These are phyloP conservation scores for Aureobasidium sp. DNA, from an alignment of 2,329 filamentous ascomycete species.

Conservation along the genomic window DNA sequence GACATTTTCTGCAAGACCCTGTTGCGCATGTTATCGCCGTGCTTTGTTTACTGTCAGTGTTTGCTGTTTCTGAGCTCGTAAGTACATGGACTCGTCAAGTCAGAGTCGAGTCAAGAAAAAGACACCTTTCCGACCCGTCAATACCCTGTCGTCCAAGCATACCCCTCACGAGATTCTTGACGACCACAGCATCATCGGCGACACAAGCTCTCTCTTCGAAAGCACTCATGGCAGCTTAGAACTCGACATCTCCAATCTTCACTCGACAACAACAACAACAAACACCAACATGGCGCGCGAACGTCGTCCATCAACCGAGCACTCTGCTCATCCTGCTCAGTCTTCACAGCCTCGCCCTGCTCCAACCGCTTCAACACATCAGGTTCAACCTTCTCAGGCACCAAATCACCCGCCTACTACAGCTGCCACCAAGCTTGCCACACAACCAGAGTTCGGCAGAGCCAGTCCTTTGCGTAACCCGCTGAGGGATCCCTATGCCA, in stretches of 20 bases:
- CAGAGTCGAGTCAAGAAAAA: neutral
- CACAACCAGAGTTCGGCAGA: slow-evolving; percentile 49
- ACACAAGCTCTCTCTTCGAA: slow-evolving; percentile 16
- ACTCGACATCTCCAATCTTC: neutral
- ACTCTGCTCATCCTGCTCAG: slow-evolving; percentile 20
- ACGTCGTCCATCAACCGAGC: slow-evolving; percentile 35
- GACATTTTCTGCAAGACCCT: neutral
- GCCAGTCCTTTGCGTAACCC: slow-evolving; percentile 51
- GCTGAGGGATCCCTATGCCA: slow-evolving; percentile 30
- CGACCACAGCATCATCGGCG: slow-evolving; percentile 4
- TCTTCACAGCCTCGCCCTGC: neutral
- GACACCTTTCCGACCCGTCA: neutral
- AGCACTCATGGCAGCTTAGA: slow-evolving; percentile 12
- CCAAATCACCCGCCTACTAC: neutral
- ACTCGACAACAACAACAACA: neutral
- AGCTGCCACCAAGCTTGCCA: slow-evolving; percentile 3
- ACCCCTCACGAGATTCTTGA: neutral
- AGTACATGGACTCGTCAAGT: slow-evolving; percentile 4
- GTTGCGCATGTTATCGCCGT: neutral
- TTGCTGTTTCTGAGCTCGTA: neutral
- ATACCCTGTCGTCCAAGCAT: neutral
- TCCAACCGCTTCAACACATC: neutral
- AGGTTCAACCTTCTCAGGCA: slow-evolving; percentile 20
- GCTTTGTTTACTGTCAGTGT: slow-evolving; percentile 11
- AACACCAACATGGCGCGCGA: slow-evolving; percentile 44